Conservation (phyloP, 2,329 filamentous ascomycete species). For the Cladosporium sphaerospermum region DNA sequence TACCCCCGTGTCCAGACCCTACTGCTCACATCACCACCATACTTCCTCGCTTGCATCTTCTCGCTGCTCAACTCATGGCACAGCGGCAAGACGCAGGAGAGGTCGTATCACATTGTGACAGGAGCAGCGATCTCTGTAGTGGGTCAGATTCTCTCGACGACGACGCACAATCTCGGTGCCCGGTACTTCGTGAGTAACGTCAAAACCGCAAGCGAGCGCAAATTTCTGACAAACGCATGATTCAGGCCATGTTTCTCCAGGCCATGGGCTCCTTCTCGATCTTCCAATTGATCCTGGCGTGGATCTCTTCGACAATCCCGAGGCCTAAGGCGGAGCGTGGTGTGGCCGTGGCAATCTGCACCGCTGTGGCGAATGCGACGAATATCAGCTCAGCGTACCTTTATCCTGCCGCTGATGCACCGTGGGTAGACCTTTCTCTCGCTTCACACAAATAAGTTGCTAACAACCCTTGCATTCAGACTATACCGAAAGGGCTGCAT, state of each 20-base stretch:
- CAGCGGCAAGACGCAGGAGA: slow-evolving; percentile 35
- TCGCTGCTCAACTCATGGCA: slow-evolving; percentile 33
- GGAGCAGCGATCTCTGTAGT: not conserved
- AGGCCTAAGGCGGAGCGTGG: slow-evolving; percentile 51
- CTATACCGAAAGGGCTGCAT: not conserved
- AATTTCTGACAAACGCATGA: not conserved
- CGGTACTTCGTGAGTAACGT: not conserved
- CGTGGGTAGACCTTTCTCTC: not conserved
- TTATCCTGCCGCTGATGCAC: slow-evolving; percentile 26
- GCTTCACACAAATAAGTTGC: not conserved
- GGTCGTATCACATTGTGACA: slow-evolving; percentile 33
- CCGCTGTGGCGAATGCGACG: slow-evolving; percentile 48
- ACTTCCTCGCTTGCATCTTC: slow-evolving; percentile 30
- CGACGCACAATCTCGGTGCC: not conserved
- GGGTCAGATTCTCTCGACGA: not conserved
- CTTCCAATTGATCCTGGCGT: slow-evolving; percentile 46
- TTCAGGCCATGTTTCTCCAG: slow-evolving; percentile 3
- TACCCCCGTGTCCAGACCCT: slow-evolving; percentile 32
- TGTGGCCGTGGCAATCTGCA: slow-evolving; percentile 51
- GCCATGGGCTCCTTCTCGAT: slow-evolving; percentile 6
- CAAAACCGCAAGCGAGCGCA: not conserved
- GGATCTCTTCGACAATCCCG: slow-evolving; percentile 47
- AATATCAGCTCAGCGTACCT: slow-evolving; percentile 49
- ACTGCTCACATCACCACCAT: slow-evolving; percentile 30
- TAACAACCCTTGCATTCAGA: not conserved